A percentile compares a stretch with the other conserved stretches of the same genome.
These are phyloP conservation scores for Biscutella laevigata DNA, from an alignment of 441 rosid genomes.

Conservation along the genomic window DNA sequence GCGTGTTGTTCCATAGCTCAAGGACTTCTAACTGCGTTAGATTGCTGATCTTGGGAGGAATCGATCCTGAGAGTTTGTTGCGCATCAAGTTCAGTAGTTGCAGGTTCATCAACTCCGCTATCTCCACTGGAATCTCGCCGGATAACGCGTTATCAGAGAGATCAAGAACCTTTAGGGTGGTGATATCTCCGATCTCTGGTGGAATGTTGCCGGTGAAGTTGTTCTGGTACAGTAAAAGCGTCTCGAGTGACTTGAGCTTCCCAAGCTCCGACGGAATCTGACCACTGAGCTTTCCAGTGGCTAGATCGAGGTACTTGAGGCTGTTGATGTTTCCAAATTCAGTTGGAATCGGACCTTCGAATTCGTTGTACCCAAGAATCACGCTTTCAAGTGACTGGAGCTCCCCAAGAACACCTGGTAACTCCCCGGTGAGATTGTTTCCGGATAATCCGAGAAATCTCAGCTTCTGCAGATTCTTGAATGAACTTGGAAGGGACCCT, in stretches of 20 bases:
- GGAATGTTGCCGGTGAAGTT: conserved; percentile 65
- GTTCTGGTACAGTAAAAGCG: conserved; percentile 61
- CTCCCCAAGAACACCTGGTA: conserved; percentile 71
- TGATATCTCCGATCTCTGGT: conserved; percentile 46
- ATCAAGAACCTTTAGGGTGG: conserved; percentile 58
- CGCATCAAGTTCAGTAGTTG: conserved; percentile 81
- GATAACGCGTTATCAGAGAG: conserved; percentile 65
- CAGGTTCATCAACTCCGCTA: conserved; percentile 50
- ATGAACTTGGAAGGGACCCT: conserved; percentile 59
- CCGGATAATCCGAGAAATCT: conserved; percentile 87
- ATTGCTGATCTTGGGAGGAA: conserved; percentile 44
- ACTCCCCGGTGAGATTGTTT: conserved; percentile 67
- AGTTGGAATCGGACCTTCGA: conserved; percentile 61
- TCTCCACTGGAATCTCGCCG: conserved; percentile 52
- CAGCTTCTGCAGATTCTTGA: conserved; percentile 60
- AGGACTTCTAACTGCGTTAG: conserved; percentile 46
- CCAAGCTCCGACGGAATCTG: conserved; percentile 68
- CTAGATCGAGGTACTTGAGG: conserved; percentile 76
- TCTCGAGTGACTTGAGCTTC: conserved; percentile 45
- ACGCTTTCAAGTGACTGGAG: conserved; percentile 59
- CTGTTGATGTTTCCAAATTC: conserved; percentile 65
- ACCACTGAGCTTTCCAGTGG: conserved; percentile 59
- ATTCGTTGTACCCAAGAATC: conserved; percentile 77
- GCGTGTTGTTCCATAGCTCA: conserved; percentile 83
- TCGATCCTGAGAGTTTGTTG: conserved; percentile 57